A percentile compares a stretch with the other conserved stretches of the same genome.
These are phyloP conservation scores for Arxiozyma bovina DNA, from an alignment of 1,139 yeast species.

Conservation along the genomic window DNA sequence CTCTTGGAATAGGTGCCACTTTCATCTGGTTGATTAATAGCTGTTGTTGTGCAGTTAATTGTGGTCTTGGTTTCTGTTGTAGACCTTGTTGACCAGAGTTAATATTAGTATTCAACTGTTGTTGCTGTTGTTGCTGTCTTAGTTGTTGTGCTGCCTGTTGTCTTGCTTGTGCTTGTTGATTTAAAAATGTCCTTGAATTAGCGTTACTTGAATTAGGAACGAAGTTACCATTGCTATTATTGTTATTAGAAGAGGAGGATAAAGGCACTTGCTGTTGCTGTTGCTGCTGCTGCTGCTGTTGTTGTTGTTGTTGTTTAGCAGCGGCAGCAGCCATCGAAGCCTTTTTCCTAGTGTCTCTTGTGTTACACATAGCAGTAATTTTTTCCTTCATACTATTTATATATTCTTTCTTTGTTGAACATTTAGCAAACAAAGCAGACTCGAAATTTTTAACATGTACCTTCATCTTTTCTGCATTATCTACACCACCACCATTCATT, in stretches of 20 bases:
- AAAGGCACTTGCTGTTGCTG: constrained; percentile 11
- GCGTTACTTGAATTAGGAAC: constrained; percentile 19
- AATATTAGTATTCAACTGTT: constrained; percentile 22
- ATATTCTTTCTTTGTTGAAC: constrained; percentile 30
- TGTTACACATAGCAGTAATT: constrained; percentile 29
- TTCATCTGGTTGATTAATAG: constrained; percentile 36
- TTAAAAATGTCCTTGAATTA: constrained; percentile 36
- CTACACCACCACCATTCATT: constrained; percentile 29
- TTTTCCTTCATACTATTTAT: constrained; percentile 31
- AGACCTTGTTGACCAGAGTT: constrained; percentile 23
- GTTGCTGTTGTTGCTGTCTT: constrained; percentile 17
- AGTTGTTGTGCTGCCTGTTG: constrained; percentile 36
- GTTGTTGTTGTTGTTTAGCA: constrained; percentile 14
- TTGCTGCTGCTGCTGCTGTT: constrained; percentile 12
- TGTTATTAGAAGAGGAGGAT: constrained; percentile 4
- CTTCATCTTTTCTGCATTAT: constrained; percentile 31
- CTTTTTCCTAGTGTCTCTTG: constrained; percentile 27
- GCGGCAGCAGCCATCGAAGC: constrained; percentile 7
- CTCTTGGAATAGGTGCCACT: constrained; percentile 67
- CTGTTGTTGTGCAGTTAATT: constrained; percentile 31
- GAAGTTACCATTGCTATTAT: constrained; percentile 12
- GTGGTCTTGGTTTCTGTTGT: constrained; percentile 21
- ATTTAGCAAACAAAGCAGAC: constrained; percentile 29
- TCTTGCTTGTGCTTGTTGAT: constrained; percentile 45
- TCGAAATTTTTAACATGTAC: constrained; percentile 32